Evolutionary conservation across 371 early-diverging fungal species (phyloP).

Genomic region (Mortierella sp.): DNA sequence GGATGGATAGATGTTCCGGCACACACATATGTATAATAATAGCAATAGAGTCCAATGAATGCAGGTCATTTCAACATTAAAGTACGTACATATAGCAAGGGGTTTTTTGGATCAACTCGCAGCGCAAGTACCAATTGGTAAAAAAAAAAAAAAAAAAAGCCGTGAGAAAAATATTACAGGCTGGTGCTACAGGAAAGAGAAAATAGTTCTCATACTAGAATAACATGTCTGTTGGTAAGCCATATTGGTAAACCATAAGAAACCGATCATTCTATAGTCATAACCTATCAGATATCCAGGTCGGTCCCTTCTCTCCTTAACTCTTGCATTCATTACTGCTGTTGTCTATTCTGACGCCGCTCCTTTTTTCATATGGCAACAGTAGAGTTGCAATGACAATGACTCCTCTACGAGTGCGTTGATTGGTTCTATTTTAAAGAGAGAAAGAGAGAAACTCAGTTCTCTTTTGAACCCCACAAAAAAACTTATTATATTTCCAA

Average conservation of each 20-base stretch:
- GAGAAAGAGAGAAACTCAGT: background rate
- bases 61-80: too few relatives aligned
- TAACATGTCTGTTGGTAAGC: background rate
- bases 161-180: slow-evolving; percentile 8
- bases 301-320: background rate
- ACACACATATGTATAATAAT: too few relatives aligned
- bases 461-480: slow-evolving; percentile 1
- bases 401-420: background rate
- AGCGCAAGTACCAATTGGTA: slow-evolving; percentile 5
- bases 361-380: background rate
- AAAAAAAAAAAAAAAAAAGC: too few relatives aligned
- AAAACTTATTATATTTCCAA: slow-evolving; percentile 23
- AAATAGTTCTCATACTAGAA: background rate
- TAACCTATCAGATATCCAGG: background rate
- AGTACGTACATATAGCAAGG: background rate
- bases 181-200: too few relatives aligned
- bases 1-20: too few relatives aligned
- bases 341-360: background rate
- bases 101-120: background rate
- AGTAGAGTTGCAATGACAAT: background rate
- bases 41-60: too few relatives aligned
- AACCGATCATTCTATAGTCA: background rate
- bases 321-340: too few relatives aligned
- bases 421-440: background rate
- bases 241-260: background rate